Evolutionary conservation across 805 yeast species (phyloP), one percentile per base, ranked within the genome.

Genomic region (Barnettozyma vustinii): DNA sequence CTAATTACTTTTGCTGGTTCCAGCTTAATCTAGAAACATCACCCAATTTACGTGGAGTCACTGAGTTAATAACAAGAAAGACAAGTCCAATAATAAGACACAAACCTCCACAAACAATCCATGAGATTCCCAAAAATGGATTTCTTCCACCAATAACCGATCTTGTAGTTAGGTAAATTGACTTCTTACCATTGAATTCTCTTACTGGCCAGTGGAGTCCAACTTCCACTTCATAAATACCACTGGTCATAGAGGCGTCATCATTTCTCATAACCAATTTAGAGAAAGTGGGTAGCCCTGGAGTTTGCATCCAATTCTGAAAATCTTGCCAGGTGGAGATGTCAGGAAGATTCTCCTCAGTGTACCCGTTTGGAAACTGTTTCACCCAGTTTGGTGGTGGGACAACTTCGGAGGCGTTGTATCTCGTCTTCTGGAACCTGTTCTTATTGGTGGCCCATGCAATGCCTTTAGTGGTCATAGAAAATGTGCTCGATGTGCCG

Each of bases 301-400:
- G 82, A 2, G 92, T 82, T 52, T 88, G 76, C 92, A 87, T 86
- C 95, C 95, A 87, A 56, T 86, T 87, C 59, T 86, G 92, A 52
- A 87, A 76, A 52, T 81, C 83, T 50, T 75, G 79, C 88, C 88
- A 81, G 9, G 70, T 65, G 2, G 81, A 71, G 32, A 87, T 62
- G 61, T 86, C 87, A 5, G 94, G 94, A 44, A 87, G 45, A 60
- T 85, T 86, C 0, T 75, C 74, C 23, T 76, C 77, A 6, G 81
- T 84, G 62, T 87, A 87, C 1, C 95, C 95, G 50, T 85, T 60
- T 1, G 95, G 95, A 56, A 62, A 87, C 67, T 56, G 69, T 61
- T 81, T 81, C 42, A 68, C 65, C 95, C 95, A 87, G 64, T 86
- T 86, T 56, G 94, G 95, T 9, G 95, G 95, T 9, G 95, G 95